Conservation (phyloP, 163 green algal species). For the Prototheca cutis region DNA sequence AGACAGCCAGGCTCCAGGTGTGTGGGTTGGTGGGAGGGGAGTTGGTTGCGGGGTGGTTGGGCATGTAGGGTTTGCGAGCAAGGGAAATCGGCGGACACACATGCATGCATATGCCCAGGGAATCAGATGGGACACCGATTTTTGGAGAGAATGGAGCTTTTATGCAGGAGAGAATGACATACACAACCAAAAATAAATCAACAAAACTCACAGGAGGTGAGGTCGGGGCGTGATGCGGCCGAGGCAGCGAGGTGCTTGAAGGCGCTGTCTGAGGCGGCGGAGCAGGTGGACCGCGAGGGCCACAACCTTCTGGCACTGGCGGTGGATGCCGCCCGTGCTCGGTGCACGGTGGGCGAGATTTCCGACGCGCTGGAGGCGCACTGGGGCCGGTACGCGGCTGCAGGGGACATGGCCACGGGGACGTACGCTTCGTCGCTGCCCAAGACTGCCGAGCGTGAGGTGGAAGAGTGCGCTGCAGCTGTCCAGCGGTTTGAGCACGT, state of each 20-base stretch:
- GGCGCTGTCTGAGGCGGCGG: slow-evolving; percentile 28
- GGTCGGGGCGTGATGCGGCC: slow-evolving; percentile 14
- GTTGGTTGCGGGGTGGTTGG: too few relatives aligned
- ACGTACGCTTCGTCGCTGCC: slow-evolving; percentile 21
- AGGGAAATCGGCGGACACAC: too few relatives aligned
- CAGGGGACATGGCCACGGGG: slow-evolving; percentile 22
- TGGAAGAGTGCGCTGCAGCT: slow-evolving; percentile 14
- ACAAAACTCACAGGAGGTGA: slow-evolving; percentile 9
- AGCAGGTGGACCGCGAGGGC: slow-evolving; percentile 4
- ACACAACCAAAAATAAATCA: too few relatives aligned
- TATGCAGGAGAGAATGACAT: too few relatives aligned
- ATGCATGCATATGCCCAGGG: too few relatives aligned
- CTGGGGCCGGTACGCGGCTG: slow-evolving; percentile 44
- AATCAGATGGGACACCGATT: too few relatives aligned
- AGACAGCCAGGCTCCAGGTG: slow-evolving; percentile 27
- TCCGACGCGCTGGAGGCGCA: slow-evolving; percentile 44
- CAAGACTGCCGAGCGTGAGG: slow-evolving; percentile 10
- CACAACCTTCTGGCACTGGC: slow-evolving; percentile 47
- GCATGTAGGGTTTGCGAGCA: too few relatives aligned
- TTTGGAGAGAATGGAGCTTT: too few relatives aligned
- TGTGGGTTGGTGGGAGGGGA: background rate
- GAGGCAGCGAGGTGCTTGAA: slow-evolving; percentile 25
- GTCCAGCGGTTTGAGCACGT: slow-evolving; percentile 39
- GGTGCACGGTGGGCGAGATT: slow-evolving; percentile 59
- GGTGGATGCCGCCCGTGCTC: slow-evolving; percentile 38